Base-by-base conservation (phyloP, 1,284 basidiomycete species). In the Apiotrichum gamsii region DNA sequence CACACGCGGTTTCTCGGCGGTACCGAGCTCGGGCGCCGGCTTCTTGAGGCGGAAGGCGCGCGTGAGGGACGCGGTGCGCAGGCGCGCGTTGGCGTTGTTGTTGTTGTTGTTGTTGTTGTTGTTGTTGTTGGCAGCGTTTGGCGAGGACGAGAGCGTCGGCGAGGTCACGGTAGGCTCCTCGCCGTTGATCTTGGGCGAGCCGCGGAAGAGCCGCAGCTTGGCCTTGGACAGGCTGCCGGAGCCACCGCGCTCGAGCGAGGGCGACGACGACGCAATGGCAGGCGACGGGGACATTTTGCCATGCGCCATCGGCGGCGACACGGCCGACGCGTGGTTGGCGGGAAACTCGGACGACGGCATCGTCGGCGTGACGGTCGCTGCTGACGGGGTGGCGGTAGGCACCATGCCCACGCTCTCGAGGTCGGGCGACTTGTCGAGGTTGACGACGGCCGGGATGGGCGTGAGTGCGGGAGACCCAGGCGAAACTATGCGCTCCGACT, bases 181-280 rank as follows among this genome's bases (percentile, higher is more conserved):
- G 16, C 14, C 24, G 23, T 38, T 28, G 14, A 24, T 6, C 6
- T 31, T 18, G 2, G 33, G 36, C 19, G 51, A 49, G n/a, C n/a
- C n/a, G 15, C 47, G 47, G 44, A 53, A 49, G 6, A 49, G 18
- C 5, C 47, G 37, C 23, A 53, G 42, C 43, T 49, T 49, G 39
- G 36, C 29, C 43, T 45, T 45, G 16, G 45, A 42, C 20, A 33
- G 21, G 13, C 14, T 15, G 31, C 31, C 31, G 24, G 31, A 31
- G n/a, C 31, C 31, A 3, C 33, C 31, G 4, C 23, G 19, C 31
- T 25, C 41, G 16, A 43, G 20, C 11, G 31, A 21, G 3, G 32
- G 14, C 5, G 41, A 15, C 2, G 41, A 13, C 4, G 20, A 13
- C 4, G 41, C 41, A 23, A 43, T 33, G 3, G 41, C 31, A 10